Conservation (phyloP, 441 rosid genomes). For the Codiaeum variegatum region DNA sequence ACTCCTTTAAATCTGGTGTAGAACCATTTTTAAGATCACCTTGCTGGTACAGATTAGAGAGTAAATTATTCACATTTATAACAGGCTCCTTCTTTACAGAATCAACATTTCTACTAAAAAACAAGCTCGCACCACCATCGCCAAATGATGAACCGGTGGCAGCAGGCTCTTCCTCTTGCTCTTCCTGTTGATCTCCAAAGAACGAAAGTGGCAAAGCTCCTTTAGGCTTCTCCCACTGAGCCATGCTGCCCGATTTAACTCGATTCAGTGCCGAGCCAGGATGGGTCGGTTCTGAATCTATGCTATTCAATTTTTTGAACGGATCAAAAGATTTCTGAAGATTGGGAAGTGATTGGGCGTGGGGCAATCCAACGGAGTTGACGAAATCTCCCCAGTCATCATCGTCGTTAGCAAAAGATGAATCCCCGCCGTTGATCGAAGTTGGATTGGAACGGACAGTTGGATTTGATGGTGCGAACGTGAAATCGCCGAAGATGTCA, state of each 20-base stretch:
- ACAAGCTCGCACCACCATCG: constrained; percentile 24
- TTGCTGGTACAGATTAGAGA: constrained; percentile 42
- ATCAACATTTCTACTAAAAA: constrained; percentile 29
- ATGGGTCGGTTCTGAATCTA: constrained; percentile 21
- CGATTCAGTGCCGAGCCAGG: constrained; percentile 29
- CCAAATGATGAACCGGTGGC: constrained; percentile 22
- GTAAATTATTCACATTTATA: constrained; percentile 34
- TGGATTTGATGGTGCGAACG: constrained; percentile 27
- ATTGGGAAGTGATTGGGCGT: constrained; percentile 28
- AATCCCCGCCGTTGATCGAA: constrained; percentile 36
- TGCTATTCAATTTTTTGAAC: not conserved
- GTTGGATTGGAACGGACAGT: constrained; percentile 19
- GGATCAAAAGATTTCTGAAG: constrained; percentile 21
- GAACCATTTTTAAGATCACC: constrained; percentile 26
- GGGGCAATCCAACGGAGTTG: constrained; percentile 25
- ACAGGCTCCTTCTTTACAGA: constrained; percentile 25
- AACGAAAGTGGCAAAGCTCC: constrained; percentile 82
- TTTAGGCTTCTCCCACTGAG: constrained; percentile 36
- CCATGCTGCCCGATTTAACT: constrained; percentile 30
- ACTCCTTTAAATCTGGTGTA: constrained; percentile 13
- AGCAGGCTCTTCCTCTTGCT: constrained; percentile 33
- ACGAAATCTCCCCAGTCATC: constrained; percentile 77
- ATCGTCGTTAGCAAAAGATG: constrained; percentile 30
- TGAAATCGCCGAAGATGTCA: constrained; percentile 45
- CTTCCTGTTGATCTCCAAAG: constrained; percentile 56